phyloP scores from a whole-genome alignment of 1,284 basidiomycete genomes.

The Exsudoporus floridanus region DNA sequence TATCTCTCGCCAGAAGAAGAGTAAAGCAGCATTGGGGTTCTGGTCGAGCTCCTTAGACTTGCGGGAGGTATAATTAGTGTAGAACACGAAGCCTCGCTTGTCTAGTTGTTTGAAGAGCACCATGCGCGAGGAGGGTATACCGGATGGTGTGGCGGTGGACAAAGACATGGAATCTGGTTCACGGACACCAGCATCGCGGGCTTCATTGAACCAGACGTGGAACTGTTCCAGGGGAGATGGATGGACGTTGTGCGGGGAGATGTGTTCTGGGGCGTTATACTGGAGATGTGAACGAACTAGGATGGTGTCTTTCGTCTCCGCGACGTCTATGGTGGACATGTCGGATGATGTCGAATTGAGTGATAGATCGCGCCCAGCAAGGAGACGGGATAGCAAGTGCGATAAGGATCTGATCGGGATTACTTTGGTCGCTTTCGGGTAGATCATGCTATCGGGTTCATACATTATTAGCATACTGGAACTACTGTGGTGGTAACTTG shows the following conservation, averaged over 20 bases:
- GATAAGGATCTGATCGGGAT: constrained; percentile 17
- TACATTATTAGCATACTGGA: too few species aligned
- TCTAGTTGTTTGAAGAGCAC: constrained; percentile 93
- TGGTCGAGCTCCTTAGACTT: constrained; percentile 80
- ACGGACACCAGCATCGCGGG: constrained; percentile 54
- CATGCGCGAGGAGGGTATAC: constrained; percentile 83
- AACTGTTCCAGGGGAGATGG: constrained; percentile 81
- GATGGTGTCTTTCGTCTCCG: constrained; percentile 49
- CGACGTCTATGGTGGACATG: constrained; percentile 30
- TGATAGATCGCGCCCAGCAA: background rate
- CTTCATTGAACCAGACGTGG: constrained; percentile 78
- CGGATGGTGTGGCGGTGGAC: constrained; percentile 70
- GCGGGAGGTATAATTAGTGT: constrained; percentile 92
- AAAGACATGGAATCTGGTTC: constrained; percentile 90
- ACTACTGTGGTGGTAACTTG: too few species aligned
- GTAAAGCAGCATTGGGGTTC: constrained; percentile 80
- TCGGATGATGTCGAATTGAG: constrained; percentile 1
- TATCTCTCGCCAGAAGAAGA: constrained; percentile 91
- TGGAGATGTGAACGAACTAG: constrained; percentile 73
- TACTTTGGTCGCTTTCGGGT: background rate
- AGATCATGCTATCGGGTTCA: constrained; percentile 15
- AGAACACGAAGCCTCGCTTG: constrained; percentile 87
- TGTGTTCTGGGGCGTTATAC: constrained; percentile 64
- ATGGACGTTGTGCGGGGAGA: constrained; percentile 57
- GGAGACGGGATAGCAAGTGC: background rate